Evolutionary conservation across 345 rosid genomes (phyloP).

Genomic region (Eucalyptus pauciflora): DNA sequence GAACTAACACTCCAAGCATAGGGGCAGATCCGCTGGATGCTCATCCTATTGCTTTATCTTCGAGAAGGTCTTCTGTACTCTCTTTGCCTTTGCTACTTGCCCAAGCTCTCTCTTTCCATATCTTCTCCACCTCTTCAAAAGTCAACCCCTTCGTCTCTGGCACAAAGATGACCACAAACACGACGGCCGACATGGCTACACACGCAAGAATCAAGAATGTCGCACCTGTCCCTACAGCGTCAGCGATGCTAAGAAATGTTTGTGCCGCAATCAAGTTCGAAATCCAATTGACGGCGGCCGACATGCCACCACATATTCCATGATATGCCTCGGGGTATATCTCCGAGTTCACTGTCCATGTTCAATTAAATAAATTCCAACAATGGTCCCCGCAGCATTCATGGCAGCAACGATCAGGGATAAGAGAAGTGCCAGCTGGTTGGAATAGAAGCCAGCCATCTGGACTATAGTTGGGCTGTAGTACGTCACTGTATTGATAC

Average conservation of each 20-base stretch:
- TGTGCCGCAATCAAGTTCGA: conserved; percentile 75
- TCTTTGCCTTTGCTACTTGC: conserved; percentile 14
- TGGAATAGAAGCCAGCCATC: conserved; percentile 80
- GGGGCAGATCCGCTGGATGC: background rate
- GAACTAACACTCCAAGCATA: background rate
- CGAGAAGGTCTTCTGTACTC: background rate
- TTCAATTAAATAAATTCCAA: conserved; percentile 76
- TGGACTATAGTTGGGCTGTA: no score
- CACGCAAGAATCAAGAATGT: conserved; percentile 79
- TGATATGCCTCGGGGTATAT: conserved; percentile 76
- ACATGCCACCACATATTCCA: conserved; percentile 91
- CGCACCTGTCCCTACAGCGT: conserved; percentile 40
- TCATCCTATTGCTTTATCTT: background rate
- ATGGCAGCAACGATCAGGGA: conserved; percentile 65
- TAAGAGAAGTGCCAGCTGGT: conserved; percentile 67
- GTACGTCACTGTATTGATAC: background rate
- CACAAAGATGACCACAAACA: conserved; percentile 49
- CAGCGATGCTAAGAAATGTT: conserved; percentile 51
- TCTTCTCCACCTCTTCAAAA: conserved; percentile 67
- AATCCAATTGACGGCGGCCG: conserved; percentile 86
- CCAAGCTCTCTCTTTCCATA: conserved; percentile 81
- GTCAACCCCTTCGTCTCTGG: conserved; percentile 92
- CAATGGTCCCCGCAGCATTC: conserved; percentile 79
- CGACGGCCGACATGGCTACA: conserved; percentile 40
- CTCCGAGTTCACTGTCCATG: conserved; percentile 92